phyloP scores from a whole-genome alignment of 495 filamentous ascomycete genomes.

The Xylaria palmicola region DNA sequence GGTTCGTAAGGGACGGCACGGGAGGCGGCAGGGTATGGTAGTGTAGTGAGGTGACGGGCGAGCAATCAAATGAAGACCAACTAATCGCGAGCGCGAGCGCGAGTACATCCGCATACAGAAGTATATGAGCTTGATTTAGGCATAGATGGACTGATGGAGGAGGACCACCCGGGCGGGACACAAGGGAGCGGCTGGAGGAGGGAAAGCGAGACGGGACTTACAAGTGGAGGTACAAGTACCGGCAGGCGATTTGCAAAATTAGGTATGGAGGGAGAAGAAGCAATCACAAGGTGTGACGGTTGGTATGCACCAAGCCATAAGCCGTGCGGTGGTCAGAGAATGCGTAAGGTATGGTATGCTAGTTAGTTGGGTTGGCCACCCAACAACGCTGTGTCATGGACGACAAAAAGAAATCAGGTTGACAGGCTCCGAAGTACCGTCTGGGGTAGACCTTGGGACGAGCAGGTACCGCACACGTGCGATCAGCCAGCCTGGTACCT shows the following conservation, averaged over 20 bases:
- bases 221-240: slow-evolving; percentile 8
- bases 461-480: no score
- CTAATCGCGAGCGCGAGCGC: slow-evolving; percentile 13
- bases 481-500: no score
- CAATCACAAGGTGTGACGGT: background rate
- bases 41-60: background rate
- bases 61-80: background rate
- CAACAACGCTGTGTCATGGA: background rate
- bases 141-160: slow-evolving; percentile 2
- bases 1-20: background rate
- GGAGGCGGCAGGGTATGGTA: background rate
- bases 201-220: background rate
- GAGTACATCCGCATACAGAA: background rate
- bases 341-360: background rate
- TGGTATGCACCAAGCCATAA: background rate
- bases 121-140: slow-evolving; percentile 6
- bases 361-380: background rate
- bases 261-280: background rate
- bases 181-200: background rate
- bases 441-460: background rate
- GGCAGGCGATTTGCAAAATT: background rate
- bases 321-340: background rate
- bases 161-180: slow-evolving; percentile 1
- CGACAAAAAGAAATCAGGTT: background rate
- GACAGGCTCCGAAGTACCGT: background rate